These are phyloP conservation scores for Monosporozyma solicola DNA, from an alignment of 805 yeast genomes.

Conservation along the genomic window DNA sequence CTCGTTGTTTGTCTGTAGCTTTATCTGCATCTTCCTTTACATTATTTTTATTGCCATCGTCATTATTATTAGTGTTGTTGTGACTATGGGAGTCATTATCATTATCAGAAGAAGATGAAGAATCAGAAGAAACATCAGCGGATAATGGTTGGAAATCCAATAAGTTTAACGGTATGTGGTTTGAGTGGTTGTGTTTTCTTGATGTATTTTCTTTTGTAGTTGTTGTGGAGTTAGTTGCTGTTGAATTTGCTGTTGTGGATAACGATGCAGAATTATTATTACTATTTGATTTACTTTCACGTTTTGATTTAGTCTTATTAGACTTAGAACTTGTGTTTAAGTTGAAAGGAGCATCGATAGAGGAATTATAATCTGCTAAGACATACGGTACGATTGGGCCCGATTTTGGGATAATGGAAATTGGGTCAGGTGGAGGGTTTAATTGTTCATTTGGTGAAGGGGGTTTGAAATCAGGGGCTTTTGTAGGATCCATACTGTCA, in stretches of 20 bases:
- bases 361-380: slow-evolving; percentile 61
- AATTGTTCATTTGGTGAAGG: slow-evolving; percentile 59
- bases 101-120: background rate
- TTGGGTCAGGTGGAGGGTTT: slow-evolving; percentile 58
- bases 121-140: slow-evolving; percentile 32
- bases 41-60: background rate
- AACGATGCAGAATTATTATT: background rate
- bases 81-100: background rate
- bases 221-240: background rate
- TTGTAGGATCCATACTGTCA: slow-evolving; percentile 77
- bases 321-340: slow-evolving; percentile 4
- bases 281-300: background rate
- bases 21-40: background rate
- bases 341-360: slow-evolving; percentile 58
- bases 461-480: slow-evolving; percentile 84
- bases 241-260: background rate
- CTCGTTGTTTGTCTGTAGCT: slow-evolving; percentile 1
- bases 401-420: slow-evolving; percentile 59
- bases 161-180: slow-evolving; percentile 44
- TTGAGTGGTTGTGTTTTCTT: background rate
- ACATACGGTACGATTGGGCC: slow-evolving; percentile 74
- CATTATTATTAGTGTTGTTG: background rate
- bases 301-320: slow-evolving; percentile 2
- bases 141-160: slow-evolving; percentile 52
- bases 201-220: background rate